phyloP scores from a whole-genome alignment of 1,284 basidiomycete species.

The Heterobasidion occidentale region DNA sequence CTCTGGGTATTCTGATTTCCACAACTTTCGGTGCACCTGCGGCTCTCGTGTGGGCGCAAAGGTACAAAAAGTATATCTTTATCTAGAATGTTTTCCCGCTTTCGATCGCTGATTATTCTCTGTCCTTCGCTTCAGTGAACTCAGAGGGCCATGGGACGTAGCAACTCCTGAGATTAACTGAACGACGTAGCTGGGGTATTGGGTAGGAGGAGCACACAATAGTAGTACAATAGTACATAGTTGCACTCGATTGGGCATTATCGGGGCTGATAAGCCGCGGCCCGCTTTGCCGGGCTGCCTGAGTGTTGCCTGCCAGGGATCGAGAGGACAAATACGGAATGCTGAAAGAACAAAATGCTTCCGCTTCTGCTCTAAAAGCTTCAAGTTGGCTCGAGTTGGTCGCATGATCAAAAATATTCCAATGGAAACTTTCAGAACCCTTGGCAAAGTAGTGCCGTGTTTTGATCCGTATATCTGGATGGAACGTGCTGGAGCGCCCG shows the following conservation, averaged over 20 bases:
- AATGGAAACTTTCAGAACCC: neutral
- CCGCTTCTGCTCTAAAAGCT: neutral
- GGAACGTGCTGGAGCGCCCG: neutral
- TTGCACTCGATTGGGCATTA: too few species aligned
- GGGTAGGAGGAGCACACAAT: neutral
- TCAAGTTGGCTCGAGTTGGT: neutral
- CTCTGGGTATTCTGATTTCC: constrained; percentile 39
- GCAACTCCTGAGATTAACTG: constrained; percentile 17
- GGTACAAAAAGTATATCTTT: constrained; percentile 66
- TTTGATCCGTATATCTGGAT: neutral
- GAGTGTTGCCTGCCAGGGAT: too few species aligned
- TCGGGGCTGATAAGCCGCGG: too few species aligned
- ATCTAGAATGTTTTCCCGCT: neutral
- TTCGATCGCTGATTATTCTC: neutral
- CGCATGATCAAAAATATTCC: neutral
- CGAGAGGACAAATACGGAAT: too few species aligned
- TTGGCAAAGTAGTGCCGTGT: neutral
- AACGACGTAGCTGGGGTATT: neutral
- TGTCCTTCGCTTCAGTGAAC: constrained; percentile 26
- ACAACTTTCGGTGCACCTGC: constrained; percentile 67
- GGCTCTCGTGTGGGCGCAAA: constrained; percentile 73
- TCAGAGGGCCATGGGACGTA: constrained; percentile 45
- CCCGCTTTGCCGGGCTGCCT: too few species aligned
- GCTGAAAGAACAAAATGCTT: neutral
- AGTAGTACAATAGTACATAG: neutral